phyloP scores from a whole-genome alignment of 768 basidiomycete species.

The Suillus occidentalis region DNA sequence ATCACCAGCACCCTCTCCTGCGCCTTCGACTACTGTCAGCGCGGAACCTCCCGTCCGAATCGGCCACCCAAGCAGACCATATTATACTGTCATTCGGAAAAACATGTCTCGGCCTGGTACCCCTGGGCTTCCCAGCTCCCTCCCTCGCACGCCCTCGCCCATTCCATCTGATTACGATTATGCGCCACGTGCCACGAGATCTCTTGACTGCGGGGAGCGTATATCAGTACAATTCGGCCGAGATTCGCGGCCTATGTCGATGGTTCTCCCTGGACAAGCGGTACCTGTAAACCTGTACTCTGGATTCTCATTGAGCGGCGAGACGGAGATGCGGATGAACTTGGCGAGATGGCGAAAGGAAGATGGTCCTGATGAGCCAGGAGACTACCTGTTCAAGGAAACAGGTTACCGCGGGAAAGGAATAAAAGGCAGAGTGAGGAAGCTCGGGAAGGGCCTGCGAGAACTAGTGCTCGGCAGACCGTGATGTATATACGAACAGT shows the following conservation, averaged over 20 bases:
- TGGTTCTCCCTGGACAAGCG: conserved; percentile 23
- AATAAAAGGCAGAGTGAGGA: conserved; percentile 28
- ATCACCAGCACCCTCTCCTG: conserved; percentile 21
- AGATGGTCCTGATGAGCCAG: conserved; percentile 30
- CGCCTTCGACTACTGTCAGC: conserved; percentile 20
- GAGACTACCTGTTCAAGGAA: conserved; percentile 32
- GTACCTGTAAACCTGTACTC: conserved; percentile 19
- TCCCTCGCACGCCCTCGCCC: conserved; percentile 29
- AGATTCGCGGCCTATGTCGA: conserved; percentile 30
- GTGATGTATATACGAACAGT: conserved; percentile 11
- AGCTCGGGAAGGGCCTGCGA: conserved; percentile 31
- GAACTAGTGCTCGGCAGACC: conserved; percentile 30
- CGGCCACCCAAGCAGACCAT: conserved; percentile 53
- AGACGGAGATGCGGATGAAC: conserved; percentile 59
- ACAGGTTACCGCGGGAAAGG: conserved; percentile 19
- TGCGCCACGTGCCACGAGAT: conserved; percentile 31
- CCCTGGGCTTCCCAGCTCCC: conserved; percentile 26
- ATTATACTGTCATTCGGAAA: conserved; percentile 55
- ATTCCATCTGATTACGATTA: conserved; percentile 24
- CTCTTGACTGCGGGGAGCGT: conserved; percentile 30
- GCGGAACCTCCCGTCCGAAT: conserved; percentile 36
- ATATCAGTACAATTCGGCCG: conserved; percentile 16
- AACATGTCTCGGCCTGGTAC: conserved; percentile 44
- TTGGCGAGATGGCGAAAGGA: conserved; percentile 40
- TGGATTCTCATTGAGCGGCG: conserved; percentile 60